Base-by-base conservation (phyloP, 768 basidiomycete species). In the Chalciporus sphaerocephalus region DNA sequence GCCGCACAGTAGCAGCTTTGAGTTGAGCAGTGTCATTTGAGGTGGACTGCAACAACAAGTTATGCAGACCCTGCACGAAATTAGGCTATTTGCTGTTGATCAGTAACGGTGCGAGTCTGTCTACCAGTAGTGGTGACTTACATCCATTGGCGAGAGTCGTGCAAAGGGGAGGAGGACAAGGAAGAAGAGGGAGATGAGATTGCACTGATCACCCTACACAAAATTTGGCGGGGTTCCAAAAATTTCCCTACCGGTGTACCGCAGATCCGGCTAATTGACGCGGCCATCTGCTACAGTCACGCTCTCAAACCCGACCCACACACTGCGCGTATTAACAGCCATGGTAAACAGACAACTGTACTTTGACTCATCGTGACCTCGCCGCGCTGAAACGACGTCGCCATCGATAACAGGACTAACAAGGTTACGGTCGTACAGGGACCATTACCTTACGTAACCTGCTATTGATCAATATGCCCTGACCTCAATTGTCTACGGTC, bases 1-100 rank as follows among this genome's bases (percentile, higher is more conserved):
- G 76, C 55, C 84, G 81, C 5, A 89, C 79, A 12, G 96, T 99
- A 6, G 95, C 95, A 58, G 85, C 79, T 73, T 96, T 95, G 65
- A 97, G 80, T 60, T 83, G 76, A 50, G 76, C 73, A 34, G 95
- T 98, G 71, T 99, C 92, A 57, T 89, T 89, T 30, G 64, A 55
- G 22, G 86, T 83, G 18, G 87, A 87, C 64, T 91, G 90, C 48
- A 86, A 71, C 42, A 99, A 84, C 49, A 96, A 80, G 69, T 78
- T 75, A 70, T 95, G 90, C 52, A 98, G 71, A 55, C 77, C 77
- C 68, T 92, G 84, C 55, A 89, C 78, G 66, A 81, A 93, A 67
- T 67, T 75, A 25, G 81, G 76, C 86, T 90, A 54, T 30, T 38
- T 35, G 44, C 38, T 24, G 23, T 9, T 48, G 44, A 46, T 47